These are phyloP conservation scores for Cladophialophora psammophila DNA, from an alignment of 2,329 filamentous ascomycete species.

Conservation along the genomic window DNA sequence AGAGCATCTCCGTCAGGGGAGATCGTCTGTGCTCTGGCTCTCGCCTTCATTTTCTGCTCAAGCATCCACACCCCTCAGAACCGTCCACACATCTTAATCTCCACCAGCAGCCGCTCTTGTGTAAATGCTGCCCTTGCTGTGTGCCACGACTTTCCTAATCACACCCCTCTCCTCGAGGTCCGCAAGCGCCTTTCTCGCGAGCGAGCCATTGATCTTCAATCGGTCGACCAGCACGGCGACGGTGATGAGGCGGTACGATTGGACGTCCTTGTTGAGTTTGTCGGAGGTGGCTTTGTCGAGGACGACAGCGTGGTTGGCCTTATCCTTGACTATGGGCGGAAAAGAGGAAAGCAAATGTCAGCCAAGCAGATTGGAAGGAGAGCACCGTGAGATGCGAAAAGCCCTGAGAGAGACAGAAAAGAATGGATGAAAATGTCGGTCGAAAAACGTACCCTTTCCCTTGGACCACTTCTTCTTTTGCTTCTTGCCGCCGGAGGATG, in stretches of 20 bases:
- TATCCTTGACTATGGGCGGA: slow-evolving; percentile 90
- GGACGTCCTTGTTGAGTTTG: slow-evolving; percentile 99
- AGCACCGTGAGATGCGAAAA: background rate
- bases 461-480: slow-evolving; percentile 66
- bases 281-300: slow-evolving; percentile 98
- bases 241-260: slow-evolving; percentile 99
- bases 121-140: slow-evolving; percentile 99
- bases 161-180: slow-evolving; percentile 50
- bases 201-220: slow-evolving; percentile 99
- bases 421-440: background rate
- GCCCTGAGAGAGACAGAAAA: background rate
- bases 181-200: slow-evolving; percentile 71
- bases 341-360: slow-evolving; percentile 3
- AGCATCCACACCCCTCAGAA: background rate
- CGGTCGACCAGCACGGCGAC: slow-evolving; percentile 98
- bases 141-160: slow-evolving; percentile 96
- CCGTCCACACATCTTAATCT: slow-evolving; percentile 36
- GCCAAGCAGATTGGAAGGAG: background rate
- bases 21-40: background rate
- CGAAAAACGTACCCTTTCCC: slow-evolving; percentile 59
- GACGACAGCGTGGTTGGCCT: slow-evolving; percentile 98
- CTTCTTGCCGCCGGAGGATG: slow-evolving; percentile 58
- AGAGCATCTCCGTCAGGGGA: background rate
- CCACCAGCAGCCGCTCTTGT: slow-evolving; percentile 52
- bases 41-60: background rate